A percentile compares a stretch with the other conserved stretches of the same genome.
These are phyloP conservation scores for Diaporthe vexans DNA, from an alignment of 2,329 filamentous ascomycete genomes.

Conservation along the genomic window DNA sequence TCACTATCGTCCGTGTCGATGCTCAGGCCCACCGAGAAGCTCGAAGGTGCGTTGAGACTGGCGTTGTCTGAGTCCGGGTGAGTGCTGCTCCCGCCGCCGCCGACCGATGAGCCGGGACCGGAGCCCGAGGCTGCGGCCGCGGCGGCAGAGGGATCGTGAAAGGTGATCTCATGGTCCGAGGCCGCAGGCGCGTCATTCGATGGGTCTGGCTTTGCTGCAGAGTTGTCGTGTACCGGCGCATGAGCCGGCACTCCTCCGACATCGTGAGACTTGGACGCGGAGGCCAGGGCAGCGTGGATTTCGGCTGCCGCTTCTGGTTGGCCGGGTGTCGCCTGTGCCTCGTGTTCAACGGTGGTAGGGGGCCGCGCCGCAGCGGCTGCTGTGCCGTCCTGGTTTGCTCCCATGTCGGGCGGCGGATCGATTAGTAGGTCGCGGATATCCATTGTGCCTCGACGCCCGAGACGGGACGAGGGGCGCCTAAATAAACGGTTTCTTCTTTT, in stretches of 20 bases:
- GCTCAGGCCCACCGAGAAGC: conserved; percentile 36
- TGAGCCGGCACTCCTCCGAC: not conserved
- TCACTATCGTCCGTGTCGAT: conserved; percentile 38
- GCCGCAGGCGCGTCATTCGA: not conserved
- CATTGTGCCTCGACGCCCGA: conserved; percentile 12
- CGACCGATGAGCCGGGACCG: not conserved
- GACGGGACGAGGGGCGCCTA: conserved; percentile 26
- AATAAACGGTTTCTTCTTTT: conserved; percentile 5
- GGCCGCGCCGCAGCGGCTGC: conserved; percentile 2
- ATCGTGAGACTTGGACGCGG: not conserved
- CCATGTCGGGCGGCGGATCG: conserved; percentile 31
- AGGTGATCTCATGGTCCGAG: not conserved
- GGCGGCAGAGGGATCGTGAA: not conserved
- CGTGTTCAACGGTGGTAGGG: not conserved
- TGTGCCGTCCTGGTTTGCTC: conserved; percentile 27
- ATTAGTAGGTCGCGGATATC: conserved; percentile 30
- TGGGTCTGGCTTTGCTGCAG: not conserved
- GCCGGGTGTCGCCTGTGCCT: conserved; percentile 14
- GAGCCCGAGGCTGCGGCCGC: conserved; percentile 5
- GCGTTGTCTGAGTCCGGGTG: conserved; percentile 30
- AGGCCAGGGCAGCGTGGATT: not conserved
- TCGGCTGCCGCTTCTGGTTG: conserved; percentile 18
- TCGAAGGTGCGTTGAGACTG: conserved; percentile 34
- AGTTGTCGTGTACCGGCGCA: not conserved
- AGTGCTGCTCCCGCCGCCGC: conserved; percentile 13